Evolutionary conservation across 805 yeast species (phyloP).

Genomic region (Wickerhamomyces pijperi): DNA sequence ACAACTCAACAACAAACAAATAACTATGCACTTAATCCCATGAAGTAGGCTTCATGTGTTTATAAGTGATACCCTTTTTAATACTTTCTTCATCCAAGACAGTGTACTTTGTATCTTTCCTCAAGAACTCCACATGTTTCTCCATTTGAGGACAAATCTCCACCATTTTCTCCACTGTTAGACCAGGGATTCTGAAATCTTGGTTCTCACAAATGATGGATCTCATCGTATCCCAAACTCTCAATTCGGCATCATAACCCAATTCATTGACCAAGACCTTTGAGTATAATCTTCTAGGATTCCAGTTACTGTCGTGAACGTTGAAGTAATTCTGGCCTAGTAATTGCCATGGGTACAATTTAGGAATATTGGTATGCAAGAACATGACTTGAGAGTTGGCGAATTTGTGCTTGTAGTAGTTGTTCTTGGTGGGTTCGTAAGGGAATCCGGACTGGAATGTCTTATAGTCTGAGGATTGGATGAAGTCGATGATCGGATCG

Average conservation of each 20-base stretch:
- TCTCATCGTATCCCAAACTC: conserved; percentile 17
- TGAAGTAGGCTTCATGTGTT: background rate
- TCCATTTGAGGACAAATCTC: background rate
- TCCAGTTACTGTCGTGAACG: conserved; percentile 11
- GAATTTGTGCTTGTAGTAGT: conserved; percentile 14
- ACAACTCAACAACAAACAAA: too few relatives aligned
- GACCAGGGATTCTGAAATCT: conserved; percentile 26
- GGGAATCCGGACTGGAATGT: conserved; percentile 6
- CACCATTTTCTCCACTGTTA: background rate
- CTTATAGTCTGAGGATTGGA: conserved; percentile 9
- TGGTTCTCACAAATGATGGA: conserved; percentile 21
- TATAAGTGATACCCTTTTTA: background rate
- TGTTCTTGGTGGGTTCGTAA: conserved; percentile 11
- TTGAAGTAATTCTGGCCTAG: conserved; percentile 15
- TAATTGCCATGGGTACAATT: conserved; percentile 20
- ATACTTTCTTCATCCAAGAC: background rate
- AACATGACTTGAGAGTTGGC: conserved; percentile 15
- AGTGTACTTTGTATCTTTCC: background rate
- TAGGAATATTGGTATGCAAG: conserved; percentile 20
- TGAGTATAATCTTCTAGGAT: conserved; percentile 15
- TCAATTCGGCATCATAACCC: conserved; percentile 20
- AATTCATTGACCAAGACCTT: conserved; percentile 12
- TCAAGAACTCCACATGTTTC: background rate
- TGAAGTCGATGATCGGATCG: conserved; percentile 34
- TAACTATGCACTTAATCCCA: too few relatives aligned